Evolutionary conservation across 2,329 filamentous ascomycete species (phyloP).

Genomic region (Sporothrix euskadiensis): DNA sequence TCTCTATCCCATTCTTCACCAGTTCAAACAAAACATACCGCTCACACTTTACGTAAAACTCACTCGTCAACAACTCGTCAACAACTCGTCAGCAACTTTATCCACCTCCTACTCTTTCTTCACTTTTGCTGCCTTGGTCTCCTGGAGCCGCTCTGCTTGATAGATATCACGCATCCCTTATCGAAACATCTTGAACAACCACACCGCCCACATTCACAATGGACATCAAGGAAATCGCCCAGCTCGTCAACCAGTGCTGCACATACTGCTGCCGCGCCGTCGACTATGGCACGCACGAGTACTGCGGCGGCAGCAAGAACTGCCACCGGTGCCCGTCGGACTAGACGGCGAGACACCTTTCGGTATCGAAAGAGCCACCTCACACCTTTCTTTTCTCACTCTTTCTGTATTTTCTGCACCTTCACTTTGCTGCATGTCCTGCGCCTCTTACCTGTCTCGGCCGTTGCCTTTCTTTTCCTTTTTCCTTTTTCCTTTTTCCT

Average conservation of each 20-base stretch:
- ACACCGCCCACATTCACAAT: conserved; percentile 38
- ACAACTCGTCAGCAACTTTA: not conserved
- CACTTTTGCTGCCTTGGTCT: not conserved
- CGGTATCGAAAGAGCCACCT: not conserved
- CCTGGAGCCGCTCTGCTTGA: not conserved
- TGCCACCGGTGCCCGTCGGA: conserved; percentile 47
- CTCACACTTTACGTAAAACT: not conserved
- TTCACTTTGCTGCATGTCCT: not conserved
- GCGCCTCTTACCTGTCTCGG: not conserved
- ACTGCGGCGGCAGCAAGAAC: conserved; percentile 46
- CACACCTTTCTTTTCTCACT: not conserved
- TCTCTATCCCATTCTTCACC: not conserved
- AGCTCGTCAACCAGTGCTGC: conserved; percentile 54
- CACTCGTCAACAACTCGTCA: not conserved
- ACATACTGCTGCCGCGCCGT: conserved; percentile 54
- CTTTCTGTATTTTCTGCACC: not conserved
- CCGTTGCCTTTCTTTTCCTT: not conserved
- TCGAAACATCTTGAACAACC: not conserved
- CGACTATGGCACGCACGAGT: conserved; percentile 54
- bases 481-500: too few relatives aligned
- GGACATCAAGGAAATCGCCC: conserved; percentile 47
- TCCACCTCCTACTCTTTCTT: not conserved
- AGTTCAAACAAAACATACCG: not conserved
- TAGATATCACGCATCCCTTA: not conserved
- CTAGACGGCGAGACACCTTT: not conserved